phyloP scores from a whole-genome alignment of 106 monocot genomes.

The Ottelia alismoides region DNA sequence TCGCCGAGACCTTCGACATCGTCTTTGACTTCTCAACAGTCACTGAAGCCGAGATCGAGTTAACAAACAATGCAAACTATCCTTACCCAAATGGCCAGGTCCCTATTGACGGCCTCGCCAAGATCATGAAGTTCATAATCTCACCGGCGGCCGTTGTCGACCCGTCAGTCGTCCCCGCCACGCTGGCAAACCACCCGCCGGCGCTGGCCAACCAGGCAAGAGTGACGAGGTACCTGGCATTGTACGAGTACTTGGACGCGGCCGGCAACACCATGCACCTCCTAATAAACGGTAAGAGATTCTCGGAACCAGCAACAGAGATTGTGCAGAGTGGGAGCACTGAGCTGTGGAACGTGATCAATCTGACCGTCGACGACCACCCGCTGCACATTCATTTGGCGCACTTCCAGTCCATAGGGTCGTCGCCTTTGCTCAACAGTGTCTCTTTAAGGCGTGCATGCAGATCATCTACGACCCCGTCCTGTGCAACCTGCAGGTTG shows the following conservation, averaged over 20 bases:
- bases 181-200: neutral
- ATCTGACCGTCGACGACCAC: slow-evolving; percentile 9
- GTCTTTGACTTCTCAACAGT: neutral
- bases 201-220: neutral
- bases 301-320: neutral
- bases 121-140: slow-evolving; percentile 8
- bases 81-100: slow-evolving; percentile 33
- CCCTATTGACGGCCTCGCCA: slow-evolving; percentile 12
- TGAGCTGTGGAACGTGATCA: slow-evolving; percentile 12
- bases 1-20: too few relatives aligned
- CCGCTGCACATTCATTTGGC: slow-evolving; percentile 10
- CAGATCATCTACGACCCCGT: too few relatives aligned
- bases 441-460: too few relatives aligned
- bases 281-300: slow-evolving; percentile 7
- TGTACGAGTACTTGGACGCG: slow-evolving; percentile 3
- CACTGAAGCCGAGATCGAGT: neutral
- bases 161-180: neutral
- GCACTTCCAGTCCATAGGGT: slow-evolving; percentile 2
- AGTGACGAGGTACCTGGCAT: slow-evolving; percentile 1
- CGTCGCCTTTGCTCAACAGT: neutral
- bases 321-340: neutral
- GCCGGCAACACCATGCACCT: neutral
- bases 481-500: too few relatives aligned
- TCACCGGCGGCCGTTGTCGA: neutral
- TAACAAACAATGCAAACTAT: slow-evolving; percentile 28